Percentiles rank a stretch among this genome's conserved stretches.
Conservation (phyloP, 257 asterid species). For the Jaltomata sinuosa region DNA sequence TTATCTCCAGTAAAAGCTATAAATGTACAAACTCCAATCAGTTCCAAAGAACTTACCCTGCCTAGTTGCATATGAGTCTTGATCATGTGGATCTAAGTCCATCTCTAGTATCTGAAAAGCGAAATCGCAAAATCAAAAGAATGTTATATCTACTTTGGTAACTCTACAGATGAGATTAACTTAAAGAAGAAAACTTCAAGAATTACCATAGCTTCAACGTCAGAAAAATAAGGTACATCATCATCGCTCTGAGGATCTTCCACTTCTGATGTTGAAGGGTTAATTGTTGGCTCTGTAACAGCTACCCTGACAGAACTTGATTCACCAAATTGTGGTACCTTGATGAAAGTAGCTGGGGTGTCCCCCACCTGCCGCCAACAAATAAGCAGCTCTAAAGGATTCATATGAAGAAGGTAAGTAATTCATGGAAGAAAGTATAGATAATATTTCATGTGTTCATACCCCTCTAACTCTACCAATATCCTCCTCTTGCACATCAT, state of each 20-base stretch:
- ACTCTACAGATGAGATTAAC: conserved; percentile 2
- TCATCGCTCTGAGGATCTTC: conserved; percentile 67
- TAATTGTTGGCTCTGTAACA: conserved; percentile 27
- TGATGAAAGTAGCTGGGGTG: conserved; percentile 20
- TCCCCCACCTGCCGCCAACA: conserved; percentile 36
- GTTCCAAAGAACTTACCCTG: conserved; percentile 42
- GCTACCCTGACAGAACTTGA: conserved; percentile 28
- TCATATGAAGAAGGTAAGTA: conserved; percentile 7
- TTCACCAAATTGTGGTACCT: conserved; percentile 28
- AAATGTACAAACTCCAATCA: conserved; percentile 5
- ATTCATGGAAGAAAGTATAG: conserved; percentile 2
- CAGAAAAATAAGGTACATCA: conserved; percentile 90
- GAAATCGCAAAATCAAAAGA: conserved; percentile 12
- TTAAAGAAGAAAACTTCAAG: conserved; percentile 7
- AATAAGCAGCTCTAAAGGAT: conserved; percentile 10
- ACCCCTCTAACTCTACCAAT: conserved; percentile 27
- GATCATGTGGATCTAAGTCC: conserved; percentile 84
- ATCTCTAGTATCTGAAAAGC: conserved; percentile 75
- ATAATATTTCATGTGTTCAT: not conserved
- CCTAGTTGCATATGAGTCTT: conserved; percentile 29
- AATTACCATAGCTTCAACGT: conserved; percentile 89
- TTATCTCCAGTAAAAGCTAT: not conserved
- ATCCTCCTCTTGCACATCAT: conserved; percentile 31
- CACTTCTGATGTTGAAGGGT: conserved; percentile 42
- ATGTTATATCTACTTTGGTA: not conserved